Evolutionary conservation across 768 basidiomycete genomes (phyloP).

Genomic region (Hemileccinum rubropunctum): DNA sequence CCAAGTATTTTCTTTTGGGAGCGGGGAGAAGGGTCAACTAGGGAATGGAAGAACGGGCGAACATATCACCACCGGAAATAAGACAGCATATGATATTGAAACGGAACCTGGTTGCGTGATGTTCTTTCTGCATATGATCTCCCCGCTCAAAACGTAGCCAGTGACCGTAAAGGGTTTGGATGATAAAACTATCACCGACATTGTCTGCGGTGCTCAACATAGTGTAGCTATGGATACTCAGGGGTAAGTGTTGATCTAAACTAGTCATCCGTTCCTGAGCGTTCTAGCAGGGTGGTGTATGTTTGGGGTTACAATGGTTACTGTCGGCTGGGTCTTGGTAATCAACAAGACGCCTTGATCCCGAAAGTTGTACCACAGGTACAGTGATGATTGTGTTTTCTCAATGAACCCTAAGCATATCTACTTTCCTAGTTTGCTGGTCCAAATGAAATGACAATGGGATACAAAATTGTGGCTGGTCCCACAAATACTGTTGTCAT

Average conservation of each 20-base stretch:
- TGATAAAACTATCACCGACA: conserved; percentile 74
- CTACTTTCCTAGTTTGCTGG: conserved; percentile 62
- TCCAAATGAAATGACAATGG: conserved; percentile 61
- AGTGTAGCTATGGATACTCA: conserved; percentile 74
- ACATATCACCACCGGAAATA: conserved; percentile 81
- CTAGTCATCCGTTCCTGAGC: conserved; percentile 6
- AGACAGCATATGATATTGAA: conserved; percentile 79
- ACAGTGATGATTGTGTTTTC: conserved; percentile 5
- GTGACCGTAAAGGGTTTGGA: conserved; percentile 75
- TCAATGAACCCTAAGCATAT: background rate
- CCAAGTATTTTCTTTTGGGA: conserved; percentile 85
- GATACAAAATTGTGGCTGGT: conserved; percentile 66
- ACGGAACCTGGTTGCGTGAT: conserved; percentile 55
- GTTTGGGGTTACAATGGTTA: conserved; percentile 92
- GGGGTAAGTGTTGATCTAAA: conserved; percentile 45
- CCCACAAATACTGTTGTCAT: conserved; percentile 82
- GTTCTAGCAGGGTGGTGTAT: conserved; percentile 56
- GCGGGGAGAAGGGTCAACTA: conserved; percentile 88
- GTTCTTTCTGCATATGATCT: background rate
- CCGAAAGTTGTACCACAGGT: conserved; percentile 86
- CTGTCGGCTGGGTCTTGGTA: conserved; percentile 85
- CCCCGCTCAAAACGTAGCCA: conserved; percentile 28
- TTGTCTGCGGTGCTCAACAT: conserved; percentile 88
- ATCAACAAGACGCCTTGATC: conserved; percentile 75
- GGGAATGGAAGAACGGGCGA: conserved; percentile 95